Base-by-base conservation (phyloP, 2,329 filamentous ascomycete genomes). In the Aureobasidium sp. region DNA sequence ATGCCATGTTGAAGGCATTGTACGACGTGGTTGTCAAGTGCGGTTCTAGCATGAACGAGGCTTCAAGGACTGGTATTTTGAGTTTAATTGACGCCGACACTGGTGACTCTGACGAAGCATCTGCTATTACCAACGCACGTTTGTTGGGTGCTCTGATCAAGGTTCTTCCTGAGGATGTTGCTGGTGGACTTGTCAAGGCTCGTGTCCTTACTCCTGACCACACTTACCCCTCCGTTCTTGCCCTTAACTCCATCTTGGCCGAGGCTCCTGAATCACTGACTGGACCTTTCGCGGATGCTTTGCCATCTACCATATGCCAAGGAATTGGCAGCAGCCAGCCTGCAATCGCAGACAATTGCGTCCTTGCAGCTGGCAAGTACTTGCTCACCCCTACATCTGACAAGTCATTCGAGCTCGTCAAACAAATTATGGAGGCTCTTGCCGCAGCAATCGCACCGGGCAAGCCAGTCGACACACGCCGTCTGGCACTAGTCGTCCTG, bases 11-110 rank as follows among this genome's bases (percentile, higher is more conserved):
- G 70, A 96, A 95, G 79, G 94, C 94, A 3, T 78, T 99, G 50
- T 97, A 95, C 72, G 93, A 97, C 72, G 94, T 99, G 34, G 88
- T 99, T 64, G 93, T 90, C 80, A 96, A 96, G 76, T 93, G 92
- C 20, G 94, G 94, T 61, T 82, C 82, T 63, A 97, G 93, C 76
- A 99, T 99, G 94, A 92, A 90, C 69, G 94, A 97, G 70, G 79
- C 87, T 26, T 97, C 93, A 52, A 87, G 92, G 61, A 84, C 86
- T 64, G 87, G 92, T n/a, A 91, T 99, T 29, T 79, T 99, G 53
- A 84, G 85, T 47, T 81, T 99, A 53, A 97, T 99, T 70, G 94
- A 97, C 73, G 86, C 86, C 67, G 92, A 96, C 65, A 78, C 83
- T 3, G 89, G 90, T 64, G 89, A 90, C 67, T 82, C 82, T 50